A percentile compares a stretch with the other conserved stretches of the same genome.
phyloP scores from a whole-genome alignment of 2,329 filamentous ascomycete genomes.

The Aureobasidium sp. region DNA sequence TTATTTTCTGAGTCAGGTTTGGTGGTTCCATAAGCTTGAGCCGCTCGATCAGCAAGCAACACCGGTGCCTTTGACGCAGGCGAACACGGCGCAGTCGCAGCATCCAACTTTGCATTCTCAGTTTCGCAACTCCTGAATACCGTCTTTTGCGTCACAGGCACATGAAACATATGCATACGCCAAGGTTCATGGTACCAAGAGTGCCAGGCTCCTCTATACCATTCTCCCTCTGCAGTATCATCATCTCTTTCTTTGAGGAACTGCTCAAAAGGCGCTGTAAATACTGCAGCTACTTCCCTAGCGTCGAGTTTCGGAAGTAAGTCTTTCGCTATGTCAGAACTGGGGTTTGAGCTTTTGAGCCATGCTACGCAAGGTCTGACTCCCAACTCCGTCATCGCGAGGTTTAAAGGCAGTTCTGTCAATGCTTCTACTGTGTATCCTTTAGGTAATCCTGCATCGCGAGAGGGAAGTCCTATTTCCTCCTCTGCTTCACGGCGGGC shows the following conservation, averaged over 20 bases:
- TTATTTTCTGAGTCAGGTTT: slow-evolving; percentile 23
- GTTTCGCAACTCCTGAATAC: slow-evolving; percentile 7
- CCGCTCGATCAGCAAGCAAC: neutral
- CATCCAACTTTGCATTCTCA: slow-evolving; percentile 6
- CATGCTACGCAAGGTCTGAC: slow-evolving; percentile 49
- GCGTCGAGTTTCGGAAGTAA: slow-evolving; percentile 64
- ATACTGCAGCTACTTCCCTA: slow-evolving; percentile 87
- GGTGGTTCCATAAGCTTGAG: neutral
- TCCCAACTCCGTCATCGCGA: slow-evolving; percentile 42
- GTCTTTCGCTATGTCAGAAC: slow-evolving; percentile 42
- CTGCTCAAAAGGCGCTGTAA: slow-evolving; percentile 79
- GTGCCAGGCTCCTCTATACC: slow-evolving; percentile 81
- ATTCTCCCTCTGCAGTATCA: slow-evolving; percentile 45
- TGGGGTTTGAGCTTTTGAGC: slow-evolving; percentile 50
- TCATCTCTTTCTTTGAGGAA: slow-evolving; percentile 61
- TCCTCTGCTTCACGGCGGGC: slow-evolving; percentile 85
- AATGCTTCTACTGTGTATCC: slow-evolving; percentile 83
- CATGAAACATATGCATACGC: slow-evolving; percentile 87
- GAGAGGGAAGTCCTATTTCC: slow-evolving; percentile 79
- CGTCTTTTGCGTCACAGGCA: slow-evolving; percentile 49
- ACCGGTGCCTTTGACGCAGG: neutral
- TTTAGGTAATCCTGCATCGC: slow-evolving; percentile 57
- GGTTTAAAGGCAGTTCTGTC: slow-evolving; percentile 61
- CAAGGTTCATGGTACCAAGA: slow-evolving; percentile 68
- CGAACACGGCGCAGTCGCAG: slow-evolving; percentile 5